These are phyloP conservation scores for Saksenaea oblongispora DNA, from an alignment of 371 early-diverging fungal species.

Conservation along the genomic window DNA sequence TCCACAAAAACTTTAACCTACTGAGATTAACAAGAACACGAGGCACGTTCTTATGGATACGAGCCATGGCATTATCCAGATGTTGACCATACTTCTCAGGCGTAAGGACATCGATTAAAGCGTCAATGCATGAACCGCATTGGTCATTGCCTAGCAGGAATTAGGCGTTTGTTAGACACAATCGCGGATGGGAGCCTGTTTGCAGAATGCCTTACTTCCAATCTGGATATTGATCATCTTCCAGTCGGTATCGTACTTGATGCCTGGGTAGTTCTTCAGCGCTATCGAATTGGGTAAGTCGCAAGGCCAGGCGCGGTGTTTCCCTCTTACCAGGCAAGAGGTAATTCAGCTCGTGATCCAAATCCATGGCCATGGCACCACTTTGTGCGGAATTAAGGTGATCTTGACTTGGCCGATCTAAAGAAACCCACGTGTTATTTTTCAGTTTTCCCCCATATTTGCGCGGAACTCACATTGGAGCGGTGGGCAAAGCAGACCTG, in stretches of 20 bases:
- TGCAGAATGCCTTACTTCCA: slow-evolving; percentile 12
- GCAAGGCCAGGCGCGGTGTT: background rate
- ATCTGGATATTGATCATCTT: slow-evolving; percentile 20
- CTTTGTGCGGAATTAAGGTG: slow-evolving; percentile 28
- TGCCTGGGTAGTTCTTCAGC: slow-evolving; percentile 14
- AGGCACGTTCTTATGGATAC: slow-evolving; percentile 22
- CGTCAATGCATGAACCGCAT: slow-evolving; percentile 19
- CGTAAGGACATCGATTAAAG: slow-evolving; percentile 2
- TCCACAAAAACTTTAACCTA: background rate
- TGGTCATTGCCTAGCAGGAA: slow-evolving; percentile 21
- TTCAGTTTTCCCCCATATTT: background rate
- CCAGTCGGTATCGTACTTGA: slow-evolving; percentile 14
- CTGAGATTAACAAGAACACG: slow-evolving; percentile 23
- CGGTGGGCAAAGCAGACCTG: slow-evolving; percentile 4
- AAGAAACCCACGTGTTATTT: background rate
- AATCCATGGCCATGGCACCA: slow-evolving; percentile 20
- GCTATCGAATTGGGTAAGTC: background rate
- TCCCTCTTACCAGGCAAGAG: slow-evolving; percentile 17
- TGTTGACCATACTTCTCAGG: slow-evolving; percentile 25
- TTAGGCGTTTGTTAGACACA: no score
- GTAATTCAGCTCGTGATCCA: slow-evolving; percentile 23
- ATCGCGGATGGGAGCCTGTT: no score
- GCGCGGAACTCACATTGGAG: background rate
- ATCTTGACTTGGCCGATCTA: slow-evolving; percentile 20
- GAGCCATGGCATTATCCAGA: slow-evolving; percentile 20